Evolutionary conservation across 345 rosid genomes (phyloP), one percentile per base, ranked within the genome.

Genomic region (Carallia brachiata): DNA sequence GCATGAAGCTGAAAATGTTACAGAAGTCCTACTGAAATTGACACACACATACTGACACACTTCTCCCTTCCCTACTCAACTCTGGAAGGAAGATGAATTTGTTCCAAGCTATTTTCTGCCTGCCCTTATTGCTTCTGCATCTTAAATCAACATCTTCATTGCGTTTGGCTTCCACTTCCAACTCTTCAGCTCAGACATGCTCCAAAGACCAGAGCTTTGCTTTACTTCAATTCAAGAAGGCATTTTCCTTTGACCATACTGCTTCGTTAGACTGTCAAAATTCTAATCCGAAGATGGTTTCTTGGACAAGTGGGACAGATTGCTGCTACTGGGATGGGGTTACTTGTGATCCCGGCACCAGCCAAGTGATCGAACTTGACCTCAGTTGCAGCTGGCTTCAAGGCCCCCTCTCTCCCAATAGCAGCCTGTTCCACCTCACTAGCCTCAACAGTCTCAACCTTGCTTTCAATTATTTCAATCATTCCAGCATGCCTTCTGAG

Each of bases 321-420:
- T 32, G 47, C 31, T 62, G 65, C 55, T 13, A 17, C 19, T 68
- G 36, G 63, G 63, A 68, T 36, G 71, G 71, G 8, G 23, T 68
- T 36, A 28, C 19, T 23, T 68, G 71, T 68, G 63, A 68, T n/a
- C 30, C 2, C 7, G 2, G 16, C 2, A 69, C 18, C 1, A 65
- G 72, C 47, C 54, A 69, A 34, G 72, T 57, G 2, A 68, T 68
- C 19, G 71, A 60, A 16, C 63, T 68, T 56, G 63, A 68, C 53
- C 71, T 68, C 52, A 56, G 63, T 58, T 37, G 71, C 37, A 57
- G 63, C 37, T 37, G 53, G 52, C 62, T 68, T 40, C 27, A 55
- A 2, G 71, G 71, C 5, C 30, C 7, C 5, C 4, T 68, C 39
- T 23, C 34, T 28, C 8, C 71, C 34, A 68, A 68, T 54, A 62